Conservation (phyloP, 352 stramenopile genomes). For the Nannochloropsis limnetica region DNA sequence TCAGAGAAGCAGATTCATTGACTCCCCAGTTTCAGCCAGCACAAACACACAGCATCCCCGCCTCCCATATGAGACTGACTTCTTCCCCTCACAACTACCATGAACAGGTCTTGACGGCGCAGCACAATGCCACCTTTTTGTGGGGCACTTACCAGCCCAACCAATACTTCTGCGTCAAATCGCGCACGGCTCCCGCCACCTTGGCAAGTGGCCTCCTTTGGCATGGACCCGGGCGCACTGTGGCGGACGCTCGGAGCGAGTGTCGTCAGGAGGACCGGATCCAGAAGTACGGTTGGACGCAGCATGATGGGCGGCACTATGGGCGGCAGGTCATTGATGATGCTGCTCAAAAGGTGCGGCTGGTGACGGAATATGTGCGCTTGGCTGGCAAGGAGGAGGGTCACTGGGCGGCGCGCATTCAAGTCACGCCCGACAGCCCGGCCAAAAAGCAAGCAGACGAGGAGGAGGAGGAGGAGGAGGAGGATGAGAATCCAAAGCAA, state of each 20-base stretch:
- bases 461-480: conserved; percentile 29
- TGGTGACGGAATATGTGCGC: conserved; percentile 12
- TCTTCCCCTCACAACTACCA: neutral
- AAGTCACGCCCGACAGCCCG: neutral
- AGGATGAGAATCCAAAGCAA: neutral
- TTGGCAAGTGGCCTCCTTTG: conserved; percentile 47
- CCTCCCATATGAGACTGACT: neutral
- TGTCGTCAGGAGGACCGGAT: conserved; percentile 44
- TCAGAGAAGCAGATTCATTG: too few species aligned
- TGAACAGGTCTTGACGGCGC: conserved; percentile 10
- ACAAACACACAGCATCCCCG: neutral
- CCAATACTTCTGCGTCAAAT: conserved; percentile 49
- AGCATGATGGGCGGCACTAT: conserved; percentile 40
- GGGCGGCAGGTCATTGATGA: neutral
- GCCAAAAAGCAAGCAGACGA: conserved; percentile 34
- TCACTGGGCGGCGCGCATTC: neutral
- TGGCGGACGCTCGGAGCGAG: conserved; percentile 39
- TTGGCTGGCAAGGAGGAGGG: neutral
- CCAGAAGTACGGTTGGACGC: conserved; percentile 40
- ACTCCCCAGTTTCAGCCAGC: neutral
- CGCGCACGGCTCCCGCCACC: conserved; percentile 43
- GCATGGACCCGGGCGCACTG: conserved; percentile 34
- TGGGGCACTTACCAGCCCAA: conserved; percentile 50
- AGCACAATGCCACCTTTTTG: conserved; percentile 48
- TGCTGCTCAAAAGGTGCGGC: neutral